A percentile compares a stretch with the other conserved stretches of the same genome.
phyloP scores from a whole-genome alignment of 176 grass and related monocot species.

The Oryza punctata region DNA sequence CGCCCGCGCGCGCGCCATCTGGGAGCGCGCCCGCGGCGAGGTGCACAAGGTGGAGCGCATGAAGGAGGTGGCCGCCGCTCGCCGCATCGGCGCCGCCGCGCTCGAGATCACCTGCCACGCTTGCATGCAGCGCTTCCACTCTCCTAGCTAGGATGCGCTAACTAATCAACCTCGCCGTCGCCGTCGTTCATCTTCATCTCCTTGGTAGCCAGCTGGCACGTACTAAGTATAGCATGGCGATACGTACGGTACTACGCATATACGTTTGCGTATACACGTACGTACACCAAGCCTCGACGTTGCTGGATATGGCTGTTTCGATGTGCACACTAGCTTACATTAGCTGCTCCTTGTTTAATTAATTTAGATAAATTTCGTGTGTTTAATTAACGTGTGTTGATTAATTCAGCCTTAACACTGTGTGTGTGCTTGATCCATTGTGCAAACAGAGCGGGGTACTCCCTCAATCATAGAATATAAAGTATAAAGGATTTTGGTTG shows the following conservation, averaged over 20 bases:
- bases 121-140: conserved; percentile 70
- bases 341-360: not conserved
- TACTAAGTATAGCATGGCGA: no score
- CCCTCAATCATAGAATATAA: no score
- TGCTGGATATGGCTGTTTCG: not conserved
- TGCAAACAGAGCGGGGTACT: not conserved
- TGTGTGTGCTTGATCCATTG: not conserved
- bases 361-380: not conserved
- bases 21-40: conserved; percentile 72
- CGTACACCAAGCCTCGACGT: not conserved
- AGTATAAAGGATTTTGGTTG: no score
- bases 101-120: conserved; percentile 88
- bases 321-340: not conserved
- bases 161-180: not conserved
- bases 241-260: not conserved
- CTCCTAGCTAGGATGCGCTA: conserved; percentile 16
- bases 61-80: conserved; percentile 55
- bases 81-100: conserved; percentile 53
- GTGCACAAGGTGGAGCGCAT: conserved; percentile 75
- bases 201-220: not conserved
- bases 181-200: not conserved
- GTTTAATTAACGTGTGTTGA: not conserved
- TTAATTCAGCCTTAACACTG: conserved; percentile 20
- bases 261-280: not conserved
- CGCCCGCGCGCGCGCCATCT: conserved; percentile 65